Evolutionary conservation across 495 filamentous ascomycete genomes (phyloP).

Genomic region (Aspergillus diversus): DNA sequence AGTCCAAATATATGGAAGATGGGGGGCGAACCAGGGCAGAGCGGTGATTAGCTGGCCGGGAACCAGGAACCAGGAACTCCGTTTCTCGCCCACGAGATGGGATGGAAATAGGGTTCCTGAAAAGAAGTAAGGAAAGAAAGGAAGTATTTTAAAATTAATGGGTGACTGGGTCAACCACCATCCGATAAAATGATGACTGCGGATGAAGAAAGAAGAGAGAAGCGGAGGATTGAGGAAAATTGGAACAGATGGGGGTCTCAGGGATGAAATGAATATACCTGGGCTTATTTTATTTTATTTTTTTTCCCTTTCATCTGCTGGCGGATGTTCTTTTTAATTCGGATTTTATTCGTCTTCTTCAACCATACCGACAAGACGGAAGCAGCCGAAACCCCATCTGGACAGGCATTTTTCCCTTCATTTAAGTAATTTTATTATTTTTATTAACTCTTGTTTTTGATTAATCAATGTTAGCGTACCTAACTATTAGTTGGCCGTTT

Average conservation of each 20-base stretch:
- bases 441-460: not conserved
- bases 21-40: conserved; percentile 16
- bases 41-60: conserved; percentile 12
- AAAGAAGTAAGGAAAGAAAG: not conserved
- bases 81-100: not conserved
- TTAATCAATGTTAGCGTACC: not conserved
- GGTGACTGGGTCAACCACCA: not conserved
- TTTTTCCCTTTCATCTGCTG: not conserved
- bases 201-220: not conserved
- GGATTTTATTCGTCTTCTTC: not conserved
- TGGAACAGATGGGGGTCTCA: conserved; percentile 1
- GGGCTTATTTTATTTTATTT: not conserved
- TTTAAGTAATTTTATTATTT: not conserved
- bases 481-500: not conserved
- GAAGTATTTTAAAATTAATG: not conserved
- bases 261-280: not conserved
- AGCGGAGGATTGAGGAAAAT: not conserved
- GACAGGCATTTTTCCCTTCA: not conserved
- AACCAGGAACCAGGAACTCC: conserved; percentile 11
- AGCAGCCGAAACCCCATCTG: not conserved
- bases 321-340: not conserved
- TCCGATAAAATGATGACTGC: not conserved
- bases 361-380: not conserved
- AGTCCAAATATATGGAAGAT: not conserved
- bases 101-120: not conserved